phyloP scores from a whole-genome alignment of 192 early-diverging fungal species.

The Podila verticillata region DNA sequence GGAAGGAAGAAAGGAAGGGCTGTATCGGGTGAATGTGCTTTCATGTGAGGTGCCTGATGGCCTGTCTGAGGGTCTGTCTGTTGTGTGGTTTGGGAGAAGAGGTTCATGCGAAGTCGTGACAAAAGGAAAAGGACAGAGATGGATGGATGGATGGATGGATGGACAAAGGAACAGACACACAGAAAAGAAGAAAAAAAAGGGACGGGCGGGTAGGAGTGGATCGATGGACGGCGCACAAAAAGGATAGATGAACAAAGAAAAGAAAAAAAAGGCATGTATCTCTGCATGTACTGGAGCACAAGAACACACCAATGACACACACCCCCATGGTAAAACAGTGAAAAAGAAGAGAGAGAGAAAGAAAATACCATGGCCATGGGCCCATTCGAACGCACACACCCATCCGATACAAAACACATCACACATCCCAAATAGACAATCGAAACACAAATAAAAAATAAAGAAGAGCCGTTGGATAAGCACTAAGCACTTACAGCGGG shows the following conservation, averaged over 20 bases:
- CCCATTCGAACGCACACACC: too few species aligned
- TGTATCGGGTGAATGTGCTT: background rate
- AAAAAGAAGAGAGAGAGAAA: too few species aligned
- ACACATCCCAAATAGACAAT: too few species aligned
- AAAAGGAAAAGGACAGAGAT: constrained; percentile 1
- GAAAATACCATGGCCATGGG: too few species aligned
- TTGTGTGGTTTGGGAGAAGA: background rate
- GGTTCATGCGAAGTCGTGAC: background rate
- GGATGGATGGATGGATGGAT: constrained; percentile 2
- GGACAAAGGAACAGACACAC: background rate
- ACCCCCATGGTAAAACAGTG: too few species aligned
- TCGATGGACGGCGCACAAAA: background rate
- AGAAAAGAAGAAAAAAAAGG: background rate
- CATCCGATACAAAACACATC: too few species aligned
- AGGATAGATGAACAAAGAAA: background rate
- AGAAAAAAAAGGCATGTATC: background rate
- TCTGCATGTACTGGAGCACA: too few species aligned
- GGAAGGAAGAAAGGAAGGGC: too few species aligned
- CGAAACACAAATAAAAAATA: constrained; percentile 2
- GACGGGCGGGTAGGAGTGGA: background rate
- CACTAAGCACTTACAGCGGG: constrained; percentile 31
- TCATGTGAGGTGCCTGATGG: constrained; percentile 4
- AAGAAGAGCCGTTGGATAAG: constrained; percentile 8
- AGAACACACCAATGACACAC: too few species aligned
- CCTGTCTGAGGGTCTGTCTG: constrained; percentile 2